A percentile compares a stretch with the other conserved stretches of the same genome.
These are phyloP conservation scores for Bocquillonia castaneifolia DNA, from an alignment of 441 rosid species.

Conservation along the genomic window DNA sequence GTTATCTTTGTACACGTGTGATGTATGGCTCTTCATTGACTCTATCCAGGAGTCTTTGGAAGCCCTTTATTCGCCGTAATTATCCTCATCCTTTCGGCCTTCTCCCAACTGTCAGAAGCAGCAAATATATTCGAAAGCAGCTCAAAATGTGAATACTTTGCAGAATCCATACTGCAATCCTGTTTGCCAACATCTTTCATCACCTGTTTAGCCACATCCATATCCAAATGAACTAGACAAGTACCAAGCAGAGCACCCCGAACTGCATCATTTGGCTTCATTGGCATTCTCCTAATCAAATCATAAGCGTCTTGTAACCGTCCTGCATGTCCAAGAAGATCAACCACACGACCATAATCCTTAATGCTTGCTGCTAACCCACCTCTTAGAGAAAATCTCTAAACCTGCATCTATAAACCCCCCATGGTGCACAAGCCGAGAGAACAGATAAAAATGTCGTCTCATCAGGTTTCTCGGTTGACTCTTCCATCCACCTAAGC, in stretches of 20 bases:
- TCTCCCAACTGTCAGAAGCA: conserved; percentile 25
- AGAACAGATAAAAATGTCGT: conserved; percentile 26
- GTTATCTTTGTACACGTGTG: no score
- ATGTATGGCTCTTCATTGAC: not conserved
- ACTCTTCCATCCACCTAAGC: conserved; percentile 26
- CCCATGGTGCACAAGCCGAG: conserved; percentile 30
- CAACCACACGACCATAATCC: conserved; percentile 26
- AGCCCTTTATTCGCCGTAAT: conserved; percentile 12
- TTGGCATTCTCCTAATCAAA: conserved; percentile 23
- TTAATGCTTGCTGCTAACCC: conserved; percentile 17
- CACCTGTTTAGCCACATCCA: conserved; percentile 35
- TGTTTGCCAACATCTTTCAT: conserved; percentile 23
- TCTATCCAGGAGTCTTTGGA: conserved; percentile 20
- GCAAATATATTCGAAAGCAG: conserved; percentile 25
- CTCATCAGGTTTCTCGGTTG: conserved; percentile 20
- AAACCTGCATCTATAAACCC: conserved; percentile 22
- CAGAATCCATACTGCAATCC: not conserved
- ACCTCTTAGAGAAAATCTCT: conserved; percentile 21
- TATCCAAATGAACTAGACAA: conserved; percentile 25
- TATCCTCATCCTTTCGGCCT: conserved; percentile 22
- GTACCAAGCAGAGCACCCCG: conserved; percentile 29
- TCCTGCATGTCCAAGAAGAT: conserved; percentile 30
- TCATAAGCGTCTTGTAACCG: conserved; percentile 25
- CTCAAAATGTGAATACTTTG: conserved; percentile 12
- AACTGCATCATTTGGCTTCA: conserved; percentile 25